A percentile compares a stretch with the other conserved stretches of the same genome.
Evolutionary conservation across 1,284 basidiomycete genomes (phyloP).

Genomic region (Melampsora larici-populina): DNA sequence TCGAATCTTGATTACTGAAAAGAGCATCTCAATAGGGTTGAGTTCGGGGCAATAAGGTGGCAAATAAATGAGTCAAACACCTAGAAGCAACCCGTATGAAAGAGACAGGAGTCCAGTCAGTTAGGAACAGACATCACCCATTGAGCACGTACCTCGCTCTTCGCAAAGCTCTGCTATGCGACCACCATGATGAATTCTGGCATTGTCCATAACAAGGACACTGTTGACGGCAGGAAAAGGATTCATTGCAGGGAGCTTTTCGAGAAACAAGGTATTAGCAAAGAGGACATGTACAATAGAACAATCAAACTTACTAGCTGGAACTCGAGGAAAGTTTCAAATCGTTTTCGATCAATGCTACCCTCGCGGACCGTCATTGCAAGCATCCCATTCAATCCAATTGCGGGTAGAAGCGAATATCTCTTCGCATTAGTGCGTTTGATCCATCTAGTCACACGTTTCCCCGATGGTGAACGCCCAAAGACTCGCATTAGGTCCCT

Average conservation of each 20-base stretch:
- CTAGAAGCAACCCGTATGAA: no score
- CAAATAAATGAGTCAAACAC: no score
- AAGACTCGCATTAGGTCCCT: neutral
- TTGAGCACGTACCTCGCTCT: neutral
- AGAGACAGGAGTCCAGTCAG: neutral
- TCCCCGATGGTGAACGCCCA: neutral
- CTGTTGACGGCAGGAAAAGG: neutral
- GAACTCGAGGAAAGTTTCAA: slow-evolving; percentile 22
- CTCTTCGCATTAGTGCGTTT: neutral
- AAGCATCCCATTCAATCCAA: neutral
- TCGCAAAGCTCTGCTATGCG: no score
- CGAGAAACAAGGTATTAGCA: neutral
- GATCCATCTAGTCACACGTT: neutral
- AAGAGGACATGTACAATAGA: neutral
- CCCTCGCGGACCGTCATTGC: neutral
- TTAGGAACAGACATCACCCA: neutral
- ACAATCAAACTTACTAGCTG: neutral
- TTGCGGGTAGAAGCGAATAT: neutral
- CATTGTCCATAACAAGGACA: no score
- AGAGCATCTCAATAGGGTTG: neutral
- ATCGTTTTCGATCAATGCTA: neutral
- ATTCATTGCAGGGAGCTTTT: neutral
- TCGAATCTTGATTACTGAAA: neutral
- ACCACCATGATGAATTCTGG: no score
- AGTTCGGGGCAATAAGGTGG: neutral